Percentiles rank a stretch among this genome's conserved stretches.
Evolutionary conservation across 352 stramenopile species (phyloP).

Genomic region (Globisporangium mamillatum): DNA sequence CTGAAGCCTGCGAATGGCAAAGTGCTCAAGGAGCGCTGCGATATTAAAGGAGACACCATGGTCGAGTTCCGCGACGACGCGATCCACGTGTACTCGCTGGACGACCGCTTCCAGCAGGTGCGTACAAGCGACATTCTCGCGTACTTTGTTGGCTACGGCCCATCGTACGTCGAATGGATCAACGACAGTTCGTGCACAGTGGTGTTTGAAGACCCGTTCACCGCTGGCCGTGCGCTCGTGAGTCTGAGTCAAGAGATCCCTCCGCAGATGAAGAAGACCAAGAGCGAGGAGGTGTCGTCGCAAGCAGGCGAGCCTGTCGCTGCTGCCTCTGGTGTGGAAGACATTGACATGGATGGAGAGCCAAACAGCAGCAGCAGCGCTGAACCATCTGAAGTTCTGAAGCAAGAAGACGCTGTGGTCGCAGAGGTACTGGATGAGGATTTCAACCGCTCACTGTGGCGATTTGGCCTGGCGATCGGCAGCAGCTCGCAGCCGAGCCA

Average conservation of each 20-base stretch:
- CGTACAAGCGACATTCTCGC: slow-evolving; percentile 74
- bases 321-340: slow-evolving; percentile 22
- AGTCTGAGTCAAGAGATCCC: slow-evolving; percentile 51
- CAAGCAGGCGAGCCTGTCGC: not conserved
- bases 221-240: slow-evolving; percentile 58
- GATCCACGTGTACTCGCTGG: slow-evolving; percentile 81
- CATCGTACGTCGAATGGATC: slow-evolving; percentile 86
- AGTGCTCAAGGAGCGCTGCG: slow-evolving; percentile 57
- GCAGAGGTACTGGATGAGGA: slow-evolving; percentile 45
- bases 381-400: slow-evolving; percentile 9
- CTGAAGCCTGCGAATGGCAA: slow-evolving; percentile 49
- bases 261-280: slow-evolving; percentile 35
- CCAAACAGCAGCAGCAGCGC: slow-evolving; percentile 10
- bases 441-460: slow-evolving; percentile 71
- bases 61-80: slow-evolving; percentile 58
- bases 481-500: slow-evolving; percentile 44
- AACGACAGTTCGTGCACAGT: slow-evolving; percentile 85
- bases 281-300: slow-evolving; percentile 7
- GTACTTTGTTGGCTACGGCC: slow-evolving; percentile 78
- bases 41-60: slow-evolving; percentile 39
- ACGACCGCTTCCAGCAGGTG: slow-evolving; percentile 77
- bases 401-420: not conserved
- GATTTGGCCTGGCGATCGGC: slow-evolving; percentile 45
- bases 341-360: slow-evolving; percentile 59
- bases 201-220: slow-evolving; percentile 79